A percentile compares a stretch with the other conserved stretches of the same genome.
phyloP scores from a whole-genome alignment of 805 yeast species.

The Zygotorulaspora chibaensis region DNA sequence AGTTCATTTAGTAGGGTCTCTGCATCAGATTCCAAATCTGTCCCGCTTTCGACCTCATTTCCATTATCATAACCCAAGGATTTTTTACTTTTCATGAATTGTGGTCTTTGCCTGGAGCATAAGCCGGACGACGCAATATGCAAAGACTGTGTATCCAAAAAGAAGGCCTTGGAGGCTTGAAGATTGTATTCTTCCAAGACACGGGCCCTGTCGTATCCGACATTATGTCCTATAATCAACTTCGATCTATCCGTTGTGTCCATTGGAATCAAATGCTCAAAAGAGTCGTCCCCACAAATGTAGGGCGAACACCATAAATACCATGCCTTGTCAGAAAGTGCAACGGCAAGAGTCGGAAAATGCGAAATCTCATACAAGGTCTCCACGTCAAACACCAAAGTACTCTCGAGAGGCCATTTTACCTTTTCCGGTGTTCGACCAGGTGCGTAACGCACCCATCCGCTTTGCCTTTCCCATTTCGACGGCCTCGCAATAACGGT shows the following conservation, averaged over 20 bases:
- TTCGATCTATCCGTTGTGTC: slow-evolving; percentile 47
- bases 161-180: slow-evolving; percentile 65
- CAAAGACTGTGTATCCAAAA: slow-evolving; percentile 84
- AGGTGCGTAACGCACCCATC: slow-evolving; percentile 75
- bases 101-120: slow-evolving; percentile 84
- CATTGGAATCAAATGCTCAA: slow-evolving; percentile 73
- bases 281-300: slow-evolving; percentile 43
- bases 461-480: slow-evolving; percentile 56
- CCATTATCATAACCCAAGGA: slow-evolving; percentile 1
- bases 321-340: slow-evolving; percentile 76
- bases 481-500: slow-evolving; percentile 40
- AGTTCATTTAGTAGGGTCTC: slow-evolving; percentile 16
- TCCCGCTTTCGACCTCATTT: slow-evolving; percentile 24
- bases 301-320: slow-evolving; percentile 93
- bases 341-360: slow-evolving; percentile 78
- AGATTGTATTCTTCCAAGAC: slow-evolving; percentile 78
- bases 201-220: slow-evolving; percentile 86
- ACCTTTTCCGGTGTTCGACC: slow-evolving; percentile 55
- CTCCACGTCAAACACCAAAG: slow-evolving; percentile 85
- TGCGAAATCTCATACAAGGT: slow-evolving; percentile 69
- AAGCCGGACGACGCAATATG: slow-evolving; percentile 90
- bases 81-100: slow-evolving; percentile 55
- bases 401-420: slow-evolving; percentile 63
- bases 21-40: slow-evolving; percentile 10
- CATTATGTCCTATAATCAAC: slow-evolving; percentile 83